phyloP scores from a whole-genome alignment of 2,329 filamentous ascomycete species.

The Tympanopsis confertula region DNA sequence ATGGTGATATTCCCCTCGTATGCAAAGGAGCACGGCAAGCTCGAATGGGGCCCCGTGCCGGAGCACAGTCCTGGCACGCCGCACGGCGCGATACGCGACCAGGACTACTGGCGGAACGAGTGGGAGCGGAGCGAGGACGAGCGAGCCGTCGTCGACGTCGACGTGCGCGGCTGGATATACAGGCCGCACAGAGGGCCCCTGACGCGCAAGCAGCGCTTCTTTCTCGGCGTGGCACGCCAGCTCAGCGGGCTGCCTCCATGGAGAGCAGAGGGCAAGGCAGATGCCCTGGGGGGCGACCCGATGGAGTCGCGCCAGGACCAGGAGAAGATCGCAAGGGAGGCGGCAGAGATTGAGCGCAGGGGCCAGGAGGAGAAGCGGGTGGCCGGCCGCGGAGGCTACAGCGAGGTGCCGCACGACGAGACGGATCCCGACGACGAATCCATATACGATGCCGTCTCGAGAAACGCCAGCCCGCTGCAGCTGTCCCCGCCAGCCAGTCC shows the following conservation, averaged over 20 bases:
- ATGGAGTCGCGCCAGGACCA: constrained; percentile 32
- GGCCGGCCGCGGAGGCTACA: constrained; percentile 63
- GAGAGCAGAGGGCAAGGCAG: constrained; percentile 23
- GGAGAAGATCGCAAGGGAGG: constrained; percentile 63
- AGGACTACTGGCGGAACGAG: constrained; percentile 65
- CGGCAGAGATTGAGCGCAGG: constrained; percentile 61
- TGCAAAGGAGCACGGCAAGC: constrained; percentile 58
- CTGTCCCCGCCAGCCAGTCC: constrained; percentile 26
- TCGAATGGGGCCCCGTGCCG: constrained; percentile 24
- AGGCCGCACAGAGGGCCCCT: constrained; percentile 73
- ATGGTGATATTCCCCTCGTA: constrained; percentile 95
- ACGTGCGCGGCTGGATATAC: constrained; percentile 93
- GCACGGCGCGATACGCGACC: constrained; percentile 39
- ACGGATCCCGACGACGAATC: constrained; percentile 26
- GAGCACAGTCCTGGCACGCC: constrained; percentile 25
- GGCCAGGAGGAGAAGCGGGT: constrained; percentile 62
- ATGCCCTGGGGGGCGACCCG: constrained; percentile 17
- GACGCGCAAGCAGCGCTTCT: constrained; percentile 73
- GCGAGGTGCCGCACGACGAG: constrained; percentile 43
- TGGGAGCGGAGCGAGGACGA: constrained; percentile 74
- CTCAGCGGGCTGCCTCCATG: constrained; percentile 76
- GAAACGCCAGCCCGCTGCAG: constrained; percentile 20
- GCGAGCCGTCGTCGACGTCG: constrained; percentile 80
- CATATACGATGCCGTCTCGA: constrained; percentile 5
- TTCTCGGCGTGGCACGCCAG: constrained; percentile 77